Evolutionary conservation across 345 rosid species (phyloP).

Genomic region (Barbarea vulgaris): DNA sequence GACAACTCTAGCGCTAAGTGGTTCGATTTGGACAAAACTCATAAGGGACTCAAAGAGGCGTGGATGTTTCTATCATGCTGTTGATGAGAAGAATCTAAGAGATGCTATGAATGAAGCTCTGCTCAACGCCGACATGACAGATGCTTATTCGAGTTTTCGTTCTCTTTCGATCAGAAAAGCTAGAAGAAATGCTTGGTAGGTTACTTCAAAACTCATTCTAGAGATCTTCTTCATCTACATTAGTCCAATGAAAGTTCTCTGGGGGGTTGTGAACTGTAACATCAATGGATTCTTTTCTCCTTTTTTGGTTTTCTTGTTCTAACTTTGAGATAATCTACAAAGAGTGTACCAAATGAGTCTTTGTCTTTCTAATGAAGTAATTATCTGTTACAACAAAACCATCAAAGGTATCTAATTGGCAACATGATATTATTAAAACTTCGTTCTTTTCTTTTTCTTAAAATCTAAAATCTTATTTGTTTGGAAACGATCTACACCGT

Average conservation of each 20-base stretch:
- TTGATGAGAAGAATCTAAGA: conserved; percentile 34
- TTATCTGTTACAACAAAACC: conserved; percentile 1
- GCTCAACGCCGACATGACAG: conserved; percentile 7
- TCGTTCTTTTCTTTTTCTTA: neutral
- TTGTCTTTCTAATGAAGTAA: neutral
- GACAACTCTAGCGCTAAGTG: conserved; percentile 36
- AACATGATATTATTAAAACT: neutral
- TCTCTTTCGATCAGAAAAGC: conserved; percentile 22
- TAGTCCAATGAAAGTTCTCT: neutral
- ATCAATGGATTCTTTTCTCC: neutral
- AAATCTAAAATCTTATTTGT: neutral
- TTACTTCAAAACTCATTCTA: neutral
- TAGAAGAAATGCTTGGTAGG: neutral
- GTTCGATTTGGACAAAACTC: conserved; percentile 43
- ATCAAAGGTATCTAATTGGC: neutral
- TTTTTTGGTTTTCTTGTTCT: neutral
- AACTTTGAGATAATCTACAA: neutral
- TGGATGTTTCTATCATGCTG: conserved; percentile 42
- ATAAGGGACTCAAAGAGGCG: conserved; percentile 43
- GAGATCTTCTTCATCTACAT: neutral
- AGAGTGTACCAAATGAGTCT: neutral
- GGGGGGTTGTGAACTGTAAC: neutral
- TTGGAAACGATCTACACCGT: neutral
- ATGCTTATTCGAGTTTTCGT: conserved; percentile 19
- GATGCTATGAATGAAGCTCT: conserved; percentile 15